Percentiles rank a stretch among this genome's conserved stretches.
Conservation (phyloP, 2,329 filamentous ascomycete species). For the Nemania sp. region DNA sequence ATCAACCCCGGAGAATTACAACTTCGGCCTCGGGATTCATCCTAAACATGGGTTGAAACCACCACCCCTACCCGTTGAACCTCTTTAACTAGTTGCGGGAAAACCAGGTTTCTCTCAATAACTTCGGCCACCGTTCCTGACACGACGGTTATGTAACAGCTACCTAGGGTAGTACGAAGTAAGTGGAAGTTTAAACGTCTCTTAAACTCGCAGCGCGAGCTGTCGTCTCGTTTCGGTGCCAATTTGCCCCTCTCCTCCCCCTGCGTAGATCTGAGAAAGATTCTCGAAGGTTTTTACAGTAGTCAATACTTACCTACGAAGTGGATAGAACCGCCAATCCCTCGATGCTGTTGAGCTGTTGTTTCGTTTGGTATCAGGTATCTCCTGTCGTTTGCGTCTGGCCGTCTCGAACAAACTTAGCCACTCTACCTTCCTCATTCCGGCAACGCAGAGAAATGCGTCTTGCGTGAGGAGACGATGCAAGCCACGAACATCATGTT, state of each 20-base stretch:
- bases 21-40: neutral
- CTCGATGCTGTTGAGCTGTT: slow-evolving; percentile 7
- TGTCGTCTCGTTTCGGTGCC: slow-evolving; percentile 5
- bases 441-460: neutral
- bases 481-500: neutral
- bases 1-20: neutral
- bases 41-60: slow-evolving; percentile 24
- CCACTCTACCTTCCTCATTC: slow-evolving; percentile 16
- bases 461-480: neutral
- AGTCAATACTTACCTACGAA: too few relatives aligned
- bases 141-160: neutral
- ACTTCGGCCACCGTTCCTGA: slow-evolving; percentile 4
- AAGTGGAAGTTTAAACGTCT: neutral
- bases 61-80: slow-evolving; percentile 17
- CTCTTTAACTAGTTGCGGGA: slow-evolving; percentile 6
- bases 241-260: too few relatives aligned
- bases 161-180: too few relatives aligned
- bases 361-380: slow-evolving; percentile 8
- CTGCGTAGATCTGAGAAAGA: slow-evolving; percentile 10
- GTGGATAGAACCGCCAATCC: slow-evolving; percentile 12
- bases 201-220: neutral
- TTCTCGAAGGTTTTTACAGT: slow-evolving; percentile 14
- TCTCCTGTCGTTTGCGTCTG: neutral
- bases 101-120: neutral
- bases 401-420: slow-evolving; percentile 5